Evolutionary conservation across 805 yeast genomes (phyloP).

Genomic region (Lipomyces mesembrius): DNA sequence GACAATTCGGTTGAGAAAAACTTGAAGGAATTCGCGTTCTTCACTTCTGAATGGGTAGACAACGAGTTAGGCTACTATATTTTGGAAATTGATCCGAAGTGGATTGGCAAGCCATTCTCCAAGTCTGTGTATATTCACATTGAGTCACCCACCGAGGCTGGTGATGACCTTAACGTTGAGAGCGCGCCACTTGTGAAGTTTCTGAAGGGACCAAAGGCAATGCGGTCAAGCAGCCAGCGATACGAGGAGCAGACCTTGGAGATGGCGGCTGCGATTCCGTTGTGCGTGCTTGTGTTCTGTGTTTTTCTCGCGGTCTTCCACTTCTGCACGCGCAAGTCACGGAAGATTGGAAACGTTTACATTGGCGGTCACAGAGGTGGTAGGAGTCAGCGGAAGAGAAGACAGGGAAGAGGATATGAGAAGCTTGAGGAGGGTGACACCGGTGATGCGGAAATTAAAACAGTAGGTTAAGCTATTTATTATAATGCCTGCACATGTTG

Average conservation of each 20-base stretch:
- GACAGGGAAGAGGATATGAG: slow-evolving; percentile 16
- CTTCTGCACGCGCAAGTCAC: slow-evolving; percentile 30
- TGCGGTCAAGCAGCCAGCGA: slow-evolving; percentile 30
- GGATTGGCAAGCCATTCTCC: slow-evolving; percentile 62
- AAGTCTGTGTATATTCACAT: slow-evolving; percentile 67
- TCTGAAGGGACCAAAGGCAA: slow-evolving; percentile 24
- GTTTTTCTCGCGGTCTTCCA: slow-evolving; percentile 31
- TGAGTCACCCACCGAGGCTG: slow-evolving; percentile 49
- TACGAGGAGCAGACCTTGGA: slow-evolving; percentile 34
- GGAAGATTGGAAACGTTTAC: slow-evolving; percentile 27
- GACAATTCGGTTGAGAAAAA: slow-evolving; percentile 13
- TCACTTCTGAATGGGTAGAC: slow-evolving; percentile 71
- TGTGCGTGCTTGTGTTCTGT: slow-evolving; percentile 23
- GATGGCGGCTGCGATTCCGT: slow-evolving; percentile 36
- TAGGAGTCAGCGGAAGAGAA: slow-evolving; percentile 4
- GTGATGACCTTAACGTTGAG: slow-evolving; percentile 36
- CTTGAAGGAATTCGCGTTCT: slow-evolving; percentile 54
- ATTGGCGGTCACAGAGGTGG: slow-evolving; percentile 28
- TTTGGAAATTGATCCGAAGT: slow-evolving; percentile 61
- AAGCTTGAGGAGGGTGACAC: slow-evolving; percentile 23
- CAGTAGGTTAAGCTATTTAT: background rate
- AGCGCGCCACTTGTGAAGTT: slow-evolving; percentile 35
- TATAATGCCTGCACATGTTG: background rate
- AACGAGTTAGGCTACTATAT: slow-evolving; percentile 67
- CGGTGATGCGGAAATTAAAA: slow-evolving; percentile 1